A percentile compares a stretch with the other conserved stretches of the same genome.
These are phyloP conservation scores for Lactarius pseudohatsudake DNA, from an alignment of 768 basidiomycete genomes.

Conservation along the genomic window DNA sequence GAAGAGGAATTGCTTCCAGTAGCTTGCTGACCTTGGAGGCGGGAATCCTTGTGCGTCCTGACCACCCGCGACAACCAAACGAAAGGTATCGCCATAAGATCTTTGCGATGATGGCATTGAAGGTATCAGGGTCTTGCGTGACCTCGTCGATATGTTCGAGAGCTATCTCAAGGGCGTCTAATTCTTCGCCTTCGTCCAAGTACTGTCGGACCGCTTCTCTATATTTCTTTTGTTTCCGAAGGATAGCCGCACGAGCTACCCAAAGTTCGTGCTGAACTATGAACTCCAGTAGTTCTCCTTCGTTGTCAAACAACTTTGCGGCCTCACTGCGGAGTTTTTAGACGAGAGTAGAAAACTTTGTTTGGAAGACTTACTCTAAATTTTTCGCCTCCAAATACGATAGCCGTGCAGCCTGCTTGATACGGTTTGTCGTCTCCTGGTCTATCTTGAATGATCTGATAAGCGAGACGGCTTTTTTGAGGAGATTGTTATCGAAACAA, in stretches of 20 bases:
- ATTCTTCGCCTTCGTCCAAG: constrained; percentile 45
- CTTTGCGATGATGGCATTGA: constrained; percentile 38
- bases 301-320: constrained; percentile 48
- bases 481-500: constrained; percentile 22
- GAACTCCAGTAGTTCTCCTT: constrained; percentile 57
- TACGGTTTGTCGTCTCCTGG: constrained; percentile 18
- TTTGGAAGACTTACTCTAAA: constrained; percentile 16
- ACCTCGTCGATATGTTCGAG: constrained; percentile 36
- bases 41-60: not conserved
- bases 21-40: not conserved
- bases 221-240: constrained; percentile 43
- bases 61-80: constrained; percentile 21
- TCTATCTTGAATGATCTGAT: constrained; percentile 14
- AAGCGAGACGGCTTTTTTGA: constrained; percentile 12
- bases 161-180: constrained; percentile 50
- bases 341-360: not conserved
- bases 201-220: constrained; percentile 55
- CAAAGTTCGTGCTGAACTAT: constrained; percentile 55
- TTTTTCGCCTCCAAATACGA: constrained; percentile 15
- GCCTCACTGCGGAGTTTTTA: constrained; percentile 42
- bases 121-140: constrained; percentile 32
- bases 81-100: constrained; percentile 37
- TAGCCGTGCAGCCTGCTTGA: constrained; percentile 13
- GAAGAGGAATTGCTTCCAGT: not conserved
- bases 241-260: constrained; percentile 45